phyloP scores from a whole-genome alignment of 176 grass and related monocot genomes.

The Ensete glaucum region DNA sequence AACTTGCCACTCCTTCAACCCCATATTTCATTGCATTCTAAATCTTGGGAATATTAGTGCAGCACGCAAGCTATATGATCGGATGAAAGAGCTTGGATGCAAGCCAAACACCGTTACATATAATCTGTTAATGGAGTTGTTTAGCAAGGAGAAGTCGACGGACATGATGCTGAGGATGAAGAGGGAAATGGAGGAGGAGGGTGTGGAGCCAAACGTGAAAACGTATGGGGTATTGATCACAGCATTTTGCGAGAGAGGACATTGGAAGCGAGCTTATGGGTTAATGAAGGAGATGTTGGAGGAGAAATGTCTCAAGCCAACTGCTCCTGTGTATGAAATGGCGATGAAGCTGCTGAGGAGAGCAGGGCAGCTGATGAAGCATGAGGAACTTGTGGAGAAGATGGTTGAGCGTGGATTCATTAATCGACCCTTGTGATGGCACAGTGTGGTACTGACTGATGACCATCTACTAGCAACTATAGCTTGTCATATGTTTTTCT shows the following conservation, averaged over 20 bases:
- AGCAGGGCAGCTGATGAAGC: conserved; percentile 57
- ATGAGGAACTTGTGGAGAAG: conserved; percentile 58
- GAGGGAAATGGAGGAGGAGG: conserved; percentile 62
- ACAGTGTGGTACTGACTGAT: conserved; percentile 2
- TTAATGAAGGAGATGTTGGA: conserved; percentile 63
- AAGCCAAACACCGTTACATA: conserved; percentile 72
- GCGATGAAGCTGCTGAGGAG: conserved; percentile 53
- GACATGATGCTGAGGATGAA: conserved; percentile 92
- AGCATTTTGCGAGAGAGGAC: conserved; percentile 58
- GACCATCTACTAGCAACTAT: not conserved
- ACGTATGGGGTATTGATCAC: conserved; percentile 52
- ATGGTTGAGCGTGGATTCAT: conserved; percentile 71
- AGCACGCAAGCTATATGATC: conserved; percentile 50
- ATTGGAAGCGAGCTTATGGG: conserved; percentile 45
- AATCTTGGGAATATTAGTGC: conserved; percentile 41
- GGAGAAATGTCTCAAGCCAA: conserved; percentile 67
- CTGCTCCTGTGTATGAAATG: conserved; percentile 38
- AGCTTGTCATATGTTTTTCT: not conserved
- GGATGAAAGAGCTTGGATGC: conserved; percentile 64
- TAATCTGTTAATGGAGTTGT: conserved; percentile 65
- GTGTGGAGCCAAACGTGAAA: conserved; percentile 64
- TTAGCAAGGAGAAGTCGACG: conserved; percentile 73
- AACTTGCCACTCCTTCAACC: conserved; percentile 76
- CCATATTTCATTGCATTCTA: conserved; percentile 55
- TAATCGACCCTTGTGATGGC: not conserved